Evolutionary conservation across 2,329 filamentous ascomycete genomes (phyloP).

Genomic region (Nectriaceae sp.): DNA sequence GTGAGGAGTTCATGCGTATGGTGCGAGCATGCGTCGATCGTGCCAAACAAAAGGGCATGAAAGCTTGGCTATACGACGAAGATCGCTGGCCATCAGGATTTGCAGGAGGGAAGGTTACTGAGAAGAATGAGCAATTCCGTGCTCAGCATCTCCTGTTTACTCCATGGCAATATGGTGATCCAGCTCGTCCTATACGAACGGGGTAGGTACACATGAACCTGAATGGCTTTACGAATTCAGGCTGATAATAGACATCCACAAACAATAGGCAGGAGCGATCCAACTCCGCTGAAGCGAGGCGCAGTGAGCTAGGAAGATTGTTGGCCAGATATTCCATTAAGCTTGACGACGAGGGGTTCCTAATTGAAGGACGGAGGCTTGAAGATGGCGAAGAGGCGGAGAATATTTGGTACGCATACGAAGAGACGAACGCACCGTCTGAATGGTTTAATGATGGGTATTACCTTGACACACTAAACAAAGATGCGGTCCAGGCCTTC

Average conservation of each 20-base stretch:
- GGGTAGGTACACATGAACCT: no score
- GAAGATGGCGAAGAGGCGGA: neutral
- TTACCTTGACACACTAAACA: neutral
- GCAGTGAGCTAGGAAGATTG: neutral
- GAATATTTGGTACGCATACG: neutral
- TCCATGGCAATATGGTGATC: neutral
- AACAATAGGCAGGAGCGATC: neutral
- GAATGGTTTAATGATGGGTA: neutral
- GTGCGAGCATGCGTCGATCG: neutral
- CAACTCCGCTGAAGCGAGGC: neutral
- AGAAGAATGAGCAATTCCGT: neutral
- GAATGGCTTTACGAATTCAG: no score
- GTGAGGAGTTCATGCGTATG: neutral
- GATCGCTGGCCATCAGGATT: neutral
- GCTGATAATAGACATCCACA: no score
- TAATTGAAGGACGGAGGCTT: neutral
- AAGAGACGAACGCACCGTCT: neutral
- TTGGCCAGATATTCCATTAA: neutral
- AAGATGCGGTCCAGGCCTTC: neutral
- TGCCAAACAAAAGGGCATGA: neutral
- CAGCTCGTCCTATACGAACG: neutral
- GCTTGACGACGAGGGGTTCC: neutral
- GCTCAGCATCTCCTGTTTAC: neutral
- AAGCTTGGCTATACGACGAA: neutral
- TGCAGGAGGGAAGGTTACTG: neutral